phyloP scores from a whole-genome alignment of 495 filamentous ascomycete species.

The Pseudomonodictys pantanalensis region DNA sequence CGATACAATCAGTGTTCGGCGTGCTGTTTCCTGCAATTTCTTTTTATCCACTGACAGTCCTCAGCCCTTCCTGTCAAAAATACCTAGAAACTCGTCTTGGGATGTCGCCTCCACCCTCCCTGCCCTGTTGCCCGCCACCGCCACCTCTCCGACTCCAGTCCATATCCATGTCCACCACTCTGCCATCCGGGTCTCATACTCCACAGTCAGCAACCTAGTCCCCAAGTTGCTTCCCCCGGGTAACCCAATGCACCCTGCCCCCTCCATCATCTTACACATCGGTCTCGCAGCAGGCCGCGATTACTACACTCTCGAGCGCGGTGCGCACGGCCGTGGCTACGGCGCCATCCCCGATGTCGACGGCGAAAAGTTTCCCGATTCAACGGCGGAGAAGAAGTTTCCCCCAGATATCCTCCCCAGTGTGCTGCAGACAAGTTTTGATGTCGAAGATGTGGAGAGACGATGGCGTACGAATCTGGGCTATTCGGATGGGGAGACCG shows the following conservation, averaged over 20 bases:
- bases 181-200: conserved; percentile 68
- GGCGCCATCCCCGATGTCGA: conserved; percentile 66
- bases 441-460: conserved; percentile 53
- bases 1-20: no score
- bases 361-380: conserved; percentile 54
- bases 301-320: conserved; percentile 67
- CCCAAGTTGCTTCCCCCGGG: conserved; percentile 53
- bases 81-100: conserved; percentile 35
- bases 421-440: conserved; percentile 50
- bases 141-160: conserved; percentile 41
- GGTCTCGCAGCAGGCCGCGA: conserved; percentile 72
- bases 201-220: conserved; percentile 57
- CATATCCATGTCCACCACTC: conserved; percentile 63
- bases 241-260: conserved; percentile 45
- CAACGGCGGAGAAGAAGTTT: conserved; percentile 52
- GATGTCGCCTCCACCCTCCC: conserved; percentile 36
- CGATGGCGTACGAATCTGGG: conserved; percentile 52
- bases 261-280: conserved; percentile 72
- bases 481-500: no score
- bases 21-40: neutral
- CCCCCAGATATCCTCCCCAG: conserved; percentile 41
- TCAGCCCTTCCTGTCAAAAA: conserved; percentile 34
- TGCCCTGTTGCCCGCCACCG: conserved; percentile 26
- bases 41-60: neutral
- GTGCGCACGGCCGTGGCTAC: conserved; percentile 76